These are phyloP conservation scores for Cystobasidium sp. DNA, from an alignment of 1,284 basidiomycete species.

Conservation along the genomic window DNA sequence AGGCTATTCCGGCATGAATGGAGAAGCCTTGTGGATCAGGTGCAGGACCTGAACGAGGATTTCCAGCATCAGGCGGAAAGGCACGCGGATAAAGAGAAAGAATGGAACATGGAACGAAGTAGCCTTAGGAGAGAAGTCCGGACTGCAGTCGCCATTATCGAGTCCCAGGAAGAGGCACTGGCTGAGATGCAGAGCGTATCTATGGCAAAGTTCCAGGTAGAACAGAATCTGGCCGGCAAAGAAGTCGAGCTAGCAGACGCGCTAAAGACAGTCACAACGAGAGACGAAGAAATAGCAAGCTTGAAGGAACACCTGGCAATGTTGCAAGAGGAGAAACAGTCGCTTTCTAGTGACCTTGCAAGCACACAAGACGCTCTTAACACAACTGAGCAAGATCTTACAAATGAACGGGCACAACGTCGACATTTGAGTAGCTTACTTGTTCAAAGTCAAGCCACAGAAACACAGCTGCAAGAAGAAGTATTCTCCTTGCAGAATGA, in stretches of 20 bases:
- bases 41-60: constrained; percentile 1
- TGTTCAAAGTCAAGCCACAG: constrained; percentile 4
- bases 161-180: not conserved
- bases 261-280: constrained; percentile 2
- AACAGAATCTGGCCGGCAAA: constrained; percentile 4
- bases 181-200: constrained; percentile 12
- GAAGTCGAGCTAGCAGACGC: constrained; percentile 8
- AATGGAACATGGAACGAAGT: constrained; percentile 16
- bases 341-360: not conserved
- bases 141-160: not conserved
- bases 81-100: not conserved
- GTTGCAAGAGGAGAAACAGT: constrained; percentile 1
- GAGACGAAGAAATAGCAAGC: constrained; percentile 7
- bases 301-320: not conserved
- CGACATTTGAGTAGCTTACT: constrained; percentile 9
- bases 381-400: constrained; percentile 14
- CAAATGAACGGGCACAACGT: constrained; percentile 17
- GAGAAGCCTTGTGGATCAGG: not conserved
- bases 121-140: constrained; percentile 1
- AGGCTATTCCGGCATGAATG: constrained; percentile 2
- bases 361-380: not conserved
- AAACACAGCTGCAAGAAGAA: constrained; percentile 14
- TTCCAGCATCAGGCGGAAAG: not conserved
- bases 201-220: constrained; percentile 15
- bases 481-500: constrained; percentile 21